phyloP scores from a whole-genome alignment of 2,329 filamentous ascomycete species.

The Sodiomyces alkalinus region DNA sequence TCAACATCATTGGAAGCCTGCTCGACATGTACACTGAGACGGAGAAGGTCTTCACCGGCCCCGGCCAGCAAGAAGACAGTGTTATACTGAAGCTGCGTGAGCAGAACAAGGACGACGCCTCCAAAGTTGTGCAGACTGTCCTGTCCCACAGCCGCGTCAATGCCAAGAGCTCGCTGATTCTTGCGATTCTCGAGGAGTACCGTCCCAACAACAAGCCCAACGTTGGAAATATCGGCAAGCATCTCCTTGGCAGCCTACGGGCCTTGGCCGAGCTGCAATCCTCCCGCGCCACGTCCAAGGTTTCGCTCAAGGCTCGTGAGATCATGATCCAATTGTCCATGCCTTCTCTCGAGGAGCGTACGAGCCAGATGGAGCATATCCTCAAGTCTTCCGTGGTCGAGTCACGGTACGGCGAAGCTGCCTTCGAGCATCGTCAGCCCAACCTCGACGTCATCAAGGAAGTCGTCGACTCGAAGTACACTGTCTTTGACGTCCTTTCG shows the following conservation, averaged over 20 bases:
- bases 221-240: constrained; percentile 74
- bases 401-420: constrained; percentile 92
- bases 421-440: constrained; percentile 91
- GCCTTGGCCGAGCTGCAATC: constrained; percentile 85
- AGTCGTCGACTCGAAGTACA: constrained; percentile 96
- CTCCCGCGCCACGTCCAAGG: constrained; percentile 70
- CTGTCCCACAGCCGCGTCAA: constrained; percentile 87
- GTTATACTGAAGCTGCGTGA: constrained; percentile 89
- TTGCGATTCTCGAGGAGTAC: constrained; percentile 89
- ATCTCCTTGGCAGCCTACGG: constrained; percentile 69
- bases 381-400: constrained; percentile 89
- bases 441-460: constrained; percentile 87
- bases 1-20: constrained; percentile 64
- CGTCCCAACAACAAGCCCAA: constrained; percentile 92
- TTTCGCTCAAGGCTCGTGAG: constrained; percentile 91
- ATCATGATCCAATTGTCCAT: constrained; percentile 94
- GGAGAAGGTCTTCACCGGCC: constrained; percentile 76
- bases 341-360: constrained; percentile 88
- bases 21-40: constrained; percentile 69
- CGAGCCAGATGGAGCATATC: constrained; percentile 96
- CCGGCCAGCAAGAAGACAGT: constrained; percentile 78
- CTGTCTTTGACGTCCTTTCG: constrained; percentile 89
- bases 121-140: constrained; percentile 72
- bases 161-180: constrained; percentile 83
- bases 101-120: constrained; percentile 85